Conservation (phyloP, 768 basidiomycete species). For the Russula emetica region DNA sequence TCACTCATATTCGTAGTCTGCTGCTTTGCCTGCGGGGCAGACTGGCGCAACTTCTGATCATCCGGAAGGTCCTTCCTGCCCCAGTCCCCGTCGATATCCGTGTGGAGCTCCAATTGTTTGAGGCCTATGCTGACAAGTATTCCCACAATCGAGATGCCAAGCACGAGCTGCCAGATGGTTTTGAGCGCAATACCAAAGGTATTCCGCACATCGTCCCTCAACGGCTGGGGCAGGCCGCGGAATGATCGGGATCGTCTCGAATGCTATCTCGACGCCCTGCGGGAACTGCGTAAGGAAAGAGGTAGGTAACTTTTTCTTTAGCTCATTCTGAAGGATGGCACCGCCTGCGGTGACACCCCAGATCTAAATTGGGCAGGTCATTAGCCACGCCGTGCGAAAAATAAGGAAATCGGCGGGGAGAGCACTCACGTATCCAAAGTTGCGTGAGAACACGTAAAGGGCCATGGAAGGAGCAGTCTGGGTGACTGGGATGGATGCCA, state of each 20-base stretch:
- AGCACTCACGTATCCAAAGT: slow-evolving; percentile 24
- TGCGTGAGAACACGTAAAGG: slow-evolving; percentile 32
- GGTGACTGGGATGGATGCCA: slow-evolving; percentile 35
- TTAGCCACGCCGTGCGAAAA: background rate
- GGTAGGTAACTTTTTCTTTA: slow-evolving; percentile 24
- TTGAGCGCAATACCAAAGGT: slow-evolving; percentile 33
- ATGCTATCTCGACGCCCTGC: slow-evolving; percentile 30
- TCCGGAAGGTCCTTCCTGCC: slow-evolving; percentile 25
- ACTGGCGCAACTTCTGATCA: background rate
- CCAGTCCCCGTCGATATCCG: slow-evolving; percentile 34
- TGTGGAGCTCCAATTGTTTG: slow-evolving; percentile 32
- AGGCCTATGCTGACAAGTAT: slow-evolving; percentile 32
- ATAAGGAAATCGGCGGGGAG: background rate
- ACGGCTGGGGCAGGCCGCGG: background rate
- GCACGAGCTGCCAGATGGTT: slow-evolving; percentile 34
- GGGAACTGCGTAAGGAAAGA: slow-evolving; percentile 31
- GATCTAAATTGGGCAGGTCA: slow-evolving; percentile 26
- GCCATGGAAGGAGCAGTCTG: slow-evolving; percentile 36
- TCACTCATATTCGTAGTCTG: background rate
- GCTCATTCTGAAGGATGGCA: background rate
- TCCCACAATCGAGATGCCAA: slow-evolving; percentile 33
- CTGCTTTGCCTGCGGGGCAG: background rate
- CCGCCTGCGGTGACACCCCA: slow-evolving; percentile 31
- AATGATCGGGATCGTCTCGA: slow-evolving; percentile 33
- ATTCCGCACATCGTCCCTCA: background rate